Conservation (phyloP, 257 asterid genomes). For the Solanum gracilifrons region DNA sequence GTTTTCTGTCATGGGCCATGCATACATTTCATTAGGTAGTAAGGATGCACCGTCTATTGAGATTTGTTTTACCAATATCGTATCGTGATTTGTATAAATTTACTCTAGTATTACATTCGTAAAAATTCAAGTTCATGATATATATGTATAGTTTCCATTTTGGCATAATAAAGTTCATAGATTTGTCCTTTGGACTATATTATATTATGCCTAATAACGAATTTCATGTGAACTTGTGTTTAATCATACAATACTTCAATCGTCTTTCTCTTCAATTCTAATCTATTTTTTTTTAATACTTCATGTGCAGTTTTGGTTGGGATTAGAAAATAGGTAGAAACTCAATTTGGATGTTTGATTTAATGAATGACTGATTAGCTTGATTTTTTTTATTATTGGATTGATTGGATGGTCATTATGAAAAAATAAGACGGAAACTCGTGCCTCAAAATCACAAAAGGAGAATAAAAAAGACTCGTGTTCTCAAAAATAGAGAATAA, state of each 20-base stretch:
- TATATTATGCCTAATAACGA: background rate
- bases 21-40: background rate
- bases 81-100: background rate
- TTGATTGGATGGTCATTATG: too few species aligned
- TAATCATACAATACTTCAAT: background rate
- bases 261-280: background rate
- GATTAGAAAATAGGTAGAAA: background rate
- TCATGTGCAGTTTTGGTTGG: background rate
- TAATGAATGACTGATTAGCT: too few species aligned
- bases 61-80: background rate
- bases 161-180: background rate
- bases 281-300: too few species aligned
- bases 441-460: too few species aligned
- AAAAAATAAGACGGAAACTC: too few species aligned
- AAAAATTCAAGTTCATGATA: background rate
- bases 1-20: background rate
- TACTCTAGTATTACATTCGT: background rate
- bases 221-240: background rate
- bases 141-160: background rate
- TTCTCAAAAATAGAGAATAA: too few species aligned
- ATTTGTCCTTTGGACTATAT: background rate
- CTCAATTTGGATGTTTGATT: background rate
- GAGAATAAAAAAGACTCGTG: too few species aligned
- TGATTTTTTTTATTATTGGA: too few species aligned
- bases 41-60: background rate